Percentiles rank a stretch among this genome's conserved stretches.
Conservation (phyloP, 257 asterid species). For the Echium plantagineum region DNA sequence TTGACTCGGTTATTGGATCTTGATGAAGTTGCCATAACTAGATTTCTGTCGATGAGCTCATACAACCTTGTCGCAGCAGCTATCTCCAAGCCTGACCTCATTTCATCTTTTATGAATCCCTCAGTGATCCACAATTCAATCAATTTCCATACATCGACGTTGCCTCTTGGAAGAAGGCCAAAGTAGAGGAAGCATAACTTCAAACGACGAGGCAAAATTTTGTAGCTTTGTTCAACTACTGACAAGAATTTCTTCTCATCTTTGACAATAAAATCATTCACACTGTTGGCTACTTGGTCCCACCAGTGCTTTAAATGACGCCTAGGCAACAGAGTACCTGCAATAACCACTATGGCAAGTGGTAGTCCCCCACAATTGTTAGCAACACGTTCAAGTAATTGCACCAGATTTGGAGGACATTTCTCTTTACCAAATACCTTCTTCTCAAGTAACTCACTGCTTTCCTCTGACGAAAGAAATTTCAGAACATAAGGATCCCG, state of each 20-base stretch:
- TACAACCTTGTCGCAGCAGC: slow-evolving; percentile 10
- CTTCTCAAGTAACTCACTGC: slow-evolving; percentile 11
- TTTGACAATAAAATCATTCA: not conserved
- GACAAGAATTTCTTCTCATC: slow-evolving; percentile 1
- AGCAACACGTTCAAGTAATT: not conserved
- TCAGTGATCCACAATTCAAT: slow-evolving; percentile 21
- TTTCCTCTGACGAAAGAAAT: not conserved
- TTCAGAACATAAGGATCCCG: slow-evolving; percentile 1
- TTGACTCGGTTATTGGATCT: slow-evolving; percentile 5
- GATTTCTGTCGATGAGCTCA: slow-evolving; percentile 10
- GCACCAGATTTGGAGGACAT: slow-evolving; percentile 1
- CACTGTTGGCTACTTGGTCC: slow-evolving; percentile 10
- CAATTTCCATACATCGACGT: slow-evolving; percentile 16
- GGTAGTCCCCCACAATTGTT: slow-evolving; percentile 7
- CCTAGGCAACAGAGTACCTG: slow-evolving; percentile 15
- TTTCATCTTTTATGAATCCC: slow-evolving; percentile 13
- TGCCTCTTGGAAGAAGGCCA: slow-evolving; percentile 18
- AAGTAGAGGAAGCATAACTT: slow-evolving; percentile 20
- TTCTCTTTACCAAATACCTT: slow-evolving; percentile 11
- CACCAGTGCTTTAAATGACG: slow-evolving; percentile 4
- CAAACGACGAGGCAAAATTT: slow-evolving; percentile 15
- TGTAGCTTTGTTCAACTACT: slow-evolving; percentile 17
- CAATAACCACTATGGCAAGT: slow-evolving; percentile 19
- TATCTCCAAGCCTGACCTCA: slow-evolving; percentile 8
- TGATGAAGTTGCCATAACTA: slow-evolving; percentile 9